Percentiles rank a stretch among this genome's conserved stretches.
Evolutionary conservation across 768 basidiomycete species (phyloP).

Genomic region (Podaxis rugospora): DNA sequence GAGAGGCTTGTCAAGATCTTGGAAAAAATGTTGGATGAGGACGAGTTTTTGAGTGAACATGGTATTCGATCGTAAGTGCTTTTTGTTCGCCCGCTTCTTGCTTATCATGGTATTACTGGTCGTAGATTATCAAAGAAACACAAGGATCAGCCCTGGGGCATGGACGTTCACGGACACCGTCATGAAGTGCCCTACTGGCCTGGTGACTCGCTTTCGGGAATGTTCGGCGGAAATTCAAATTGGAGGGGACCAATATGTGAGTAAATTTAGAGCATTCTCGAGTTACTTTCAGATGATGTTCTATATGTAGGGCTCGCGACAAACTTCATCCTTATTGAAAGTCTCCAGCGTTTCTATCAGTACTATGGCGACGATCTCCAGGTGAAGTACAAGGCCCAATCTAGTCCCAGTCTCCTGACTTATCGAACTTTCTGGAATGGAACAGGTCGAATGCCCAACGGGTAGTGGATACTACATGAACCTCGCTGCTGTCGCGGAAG

Average conservation of each 20-base stretch:
- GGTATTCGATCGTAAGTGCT: conserved; percentile 88
- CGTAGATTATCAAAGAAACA: conserved; percentile 83
- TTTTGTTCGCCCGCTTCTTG: not conserved
- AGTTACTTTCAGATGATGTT: not conserved
- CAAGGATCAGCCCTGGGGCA: conserved; percentile 90
- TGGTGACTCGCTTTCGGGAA: conserved; percentile 92
- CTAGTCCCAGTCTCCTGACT: not conserved
- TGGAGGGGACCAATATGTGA: conserved; percentile 91
- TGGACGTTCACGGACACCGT: conserved; percentile 87
- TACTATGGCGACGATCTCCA: conserved; percentile 93
- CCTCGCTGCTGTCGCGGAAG: conserved; percentile 89
- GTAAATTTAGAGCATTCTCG: conserved; percentile 16
- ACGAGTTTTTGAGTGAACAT: conserved; percentile 93
- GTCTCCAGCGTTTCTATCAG: conserved; percentile 94
- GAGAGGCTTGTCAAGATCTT: conserved; percentile 85
- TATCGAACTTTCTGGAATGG: not conserved
- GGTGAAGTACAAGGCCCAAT: conserved; percentile 22
- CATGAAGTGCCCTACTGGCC: conserved; percentile 98
- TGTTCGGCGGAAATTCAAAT: conserved; percentile 99
- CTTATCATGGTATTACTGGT: not conserved
- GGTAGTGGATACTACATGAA: conserved; percentile 98
- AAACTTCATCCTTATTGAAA: conserved; percentile 94
- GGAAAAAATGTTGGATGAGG: conserved; percentile 96
- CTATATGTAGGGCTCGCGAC: conserved; percentile 77
- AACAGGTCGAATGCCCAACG: conserved; percentile 87